Evolutionary conservation across 2,329 filamentous ascomycete species (phyloP).

Genomic region (Curvularia lunata): DNA sequence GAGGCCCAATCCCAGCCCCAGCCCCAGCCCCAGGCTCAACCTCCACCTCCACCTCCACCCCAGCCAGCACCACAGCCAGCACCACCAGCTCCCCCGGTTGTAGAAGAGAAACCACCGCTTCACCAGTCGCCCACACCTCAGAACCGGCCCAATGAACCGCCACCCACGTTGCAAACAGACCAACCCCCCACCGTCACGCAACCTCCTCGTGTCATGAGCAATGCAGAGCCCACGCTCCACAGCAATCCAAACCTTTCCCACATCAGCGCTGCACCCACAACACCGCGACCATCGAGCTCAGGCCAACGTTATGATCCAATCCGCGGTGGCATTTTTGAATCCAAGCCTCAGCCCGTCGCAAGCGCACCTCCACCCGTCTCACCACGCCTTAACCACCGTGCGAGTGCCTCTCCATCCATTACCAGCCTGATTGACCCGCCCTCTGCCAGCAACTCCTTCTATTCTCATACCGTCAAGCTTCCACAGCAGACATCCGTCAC

Average conservation of each 20-base stretch:
- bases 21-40: constrained; percentile 17
- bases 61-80: constrained; percentile 32
- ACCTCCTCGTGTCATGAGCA: constrained; percentile 46
- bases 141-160: constrained; percentile 38
- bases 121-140: constrained; percentile 38
- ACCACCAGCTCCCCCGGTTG: constrained; percentile 30
- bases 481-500: constrained; percentile 48
- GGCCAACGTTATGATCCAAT: constrained; percentile 91
- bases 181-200: constrained; percentile 35
- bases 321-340: constrained; percentile 63
- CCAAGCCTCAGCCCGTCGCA: constrained; percentile 51
- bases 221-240: constrained; percentile 48
- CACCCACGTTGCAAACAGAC: constrained; percentile 34
- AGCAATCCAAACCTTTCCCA: constrained; percentile 47
- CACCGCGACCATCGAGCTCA: constrained; percentile 65
- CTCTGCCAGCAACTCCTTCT: constrained; percentile 47
- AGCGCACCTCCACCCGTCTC: constrained; percentile 56
- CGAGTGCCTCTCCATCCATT: constrained; percentile 91
- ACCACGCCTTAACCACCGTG: constrained; percentile 69
- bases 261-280: constrained; percentile 55
- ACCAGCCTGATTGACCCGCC: constrained; percentile 84
- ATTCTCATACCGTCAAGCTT: constrained; percentile 40
- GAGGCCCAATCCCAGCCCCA: constrained; percentile 38
- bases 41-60: constrained; percentile 33
- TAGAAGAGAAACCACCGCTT: constrained; percentile 36